A percentile compares a stretch with the other conserved stretches of the same genome.
Evolutionary conservation across 306 rosid genomes (phyloP).

Genomic region (Astragalus glycyphyllos): DNA sequence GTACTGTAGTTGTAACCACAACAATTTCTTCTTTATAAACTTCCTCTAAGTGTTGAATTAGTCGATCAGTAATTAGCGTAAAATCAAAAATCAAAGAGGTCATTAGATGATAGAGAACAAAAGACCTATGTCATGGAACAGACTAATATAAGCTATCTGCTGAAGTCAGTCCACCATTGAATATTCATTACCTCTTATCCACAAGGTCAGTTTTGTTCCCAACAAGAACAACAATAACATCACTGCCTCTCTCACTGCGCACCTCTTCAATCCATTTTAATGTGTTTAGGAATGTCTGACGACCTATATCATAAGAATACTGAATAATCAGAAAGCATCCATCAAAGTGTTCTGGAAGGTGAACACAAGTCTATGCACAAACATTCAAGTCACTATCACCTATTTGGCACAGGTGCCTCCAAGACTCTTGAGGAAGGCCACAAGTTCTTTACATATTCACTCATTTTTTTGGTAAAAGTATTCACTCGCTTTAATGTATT

Average conservation of each 20-base stretch:
- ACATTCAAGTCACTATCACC: constrained; percentile 3
- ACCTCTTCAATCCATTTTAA: constrained; percentile 93
- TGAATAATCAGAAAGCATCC: constrained; percentile 41
- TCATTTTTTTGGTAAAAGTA: constrained; percentile 16
- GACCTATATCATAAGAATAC: constrained; percentile 53
- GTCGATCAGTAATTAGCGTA: constrained; percentile 10
- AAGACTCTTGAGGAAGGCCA: constrained; percentile 11
- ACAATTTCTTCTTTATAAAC: constrained; percentile 27
- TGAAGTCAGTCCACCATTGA: constrained; percentile 10
- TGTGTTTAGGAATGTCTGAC: constrained; percentile 83
- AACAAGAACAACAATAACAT: constrained; percentile 87
- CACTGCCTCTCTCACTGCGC: constrained; percentile 85
- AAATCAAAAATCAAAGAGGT: constrained; percentile 1
- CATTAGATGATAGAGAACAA: constrained; percentile 28
- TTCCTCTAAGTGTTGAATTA: not conserved
- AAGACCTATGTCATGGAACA: constrained; percentile 21
- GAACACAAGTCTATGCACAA: constrained; percentile 36
- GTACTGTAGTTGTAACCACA: not conserved
- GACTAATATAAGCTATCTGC: constrained; percentile 20
- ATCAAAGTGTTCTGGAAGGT: constrained; percentile 23
- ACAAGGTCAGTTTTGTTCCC: constrained; percentile 95
- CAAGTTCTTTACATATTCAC: constrained; percentile 10
- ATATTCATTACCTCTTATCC: constrained; percentile 75
- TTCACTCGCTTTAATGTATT: constrained; percentile 4
- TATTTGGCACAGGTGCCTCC: constrained; percentile 11